Evolutionary conservation across 1,139 yeast species (phyloP), one percentile per base, ranked within the genome.

Genomic region (Blastobotrys buckinghamii): DNA sequence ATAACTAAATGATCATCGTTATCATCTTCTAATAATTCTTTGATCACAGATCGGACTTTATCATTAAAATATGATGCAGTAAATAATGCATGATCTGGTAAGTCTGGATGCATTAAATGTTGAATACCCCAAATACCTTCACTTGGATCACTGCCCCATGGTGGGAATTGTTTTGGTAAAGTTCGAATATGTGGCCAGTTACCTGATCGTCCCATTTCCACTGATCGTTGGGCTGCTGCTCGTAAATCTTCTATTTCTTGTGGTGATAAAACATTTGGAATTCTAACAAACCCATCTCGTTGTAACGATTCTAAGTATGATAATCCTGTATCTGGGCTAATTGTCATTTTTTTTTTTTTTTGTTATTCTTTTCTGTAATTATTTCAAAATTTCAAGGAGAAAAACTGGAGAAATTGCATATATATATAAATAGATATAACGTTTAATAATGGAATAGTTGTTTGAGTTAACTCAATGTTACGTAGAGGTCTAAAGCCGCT

Each of bases 81-180:
- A 42, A 47, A 50, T 41, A 50, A 40, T 13, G 43, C 39, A 30
- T 49, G 60, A 3, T 70, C 73, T 1, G 70, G 70, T 54, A 76
- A 64, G 46, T 72, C 76, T 0, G 82, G 82, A 55, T 77, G 75
- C 59, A 77, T 65, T 47, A 77, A 65, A 1, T 79, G 79, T 12
- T 75, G 64, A 15, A 77, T 66, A 1, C 82, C 82, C 82, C 82
- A 77, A 52, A 77, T 77, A 53, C 77, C 81, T 2, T 81, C 79
- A 51, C 73, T 71, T 56, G 73, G 75, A 55, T 75, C 74, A 54
- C 68, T 66, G 13, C 81, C 81, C 81, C 82, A 77, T 20, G 82
- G 81, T 4, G 82, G 81, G 57, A 77, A 77, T 58, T 77, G 81
- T 54, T 77, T 77, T 15, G 52, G 52, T 20, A 76, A 63, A 4